Percentiles rank a stretch among this genome's conserved stretches.
phyloP scores from a whole-genome alignment of 805 yeast species.

The Metschnikowia lachancei region DNA sequence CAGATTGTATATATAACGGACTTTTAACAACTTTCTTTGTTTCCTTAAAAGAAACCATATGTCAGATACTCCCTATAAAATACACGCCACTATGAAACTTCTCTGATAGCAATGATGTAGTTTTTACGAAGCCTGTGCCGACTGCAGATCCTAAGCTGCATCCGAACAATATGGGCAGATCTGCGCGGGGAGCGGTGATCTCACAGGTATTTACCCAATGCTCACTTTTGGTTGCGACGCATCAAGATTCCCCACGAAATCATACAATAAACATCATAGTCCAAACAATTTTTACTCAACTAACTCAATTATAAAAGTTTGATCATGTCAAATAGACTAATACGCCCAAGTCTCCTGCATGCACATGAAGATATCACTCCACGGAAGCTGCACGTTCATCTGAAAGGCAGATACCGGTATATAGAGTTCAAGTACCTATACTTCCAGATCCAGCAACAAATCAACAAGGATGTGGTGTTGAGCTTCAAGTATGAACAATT shows the following conservation, averaged over 20 bases:
- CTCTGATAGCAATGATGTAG: no score
- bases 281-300: not conserved
- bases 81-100: no score
- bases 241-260: not conserved
- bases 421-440: conserved; percentile 40
- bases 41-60: no score
- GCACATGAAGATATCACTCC: conserved; percentile 7
- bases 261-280: not conserved
- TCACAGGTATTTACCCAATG: not conserved
- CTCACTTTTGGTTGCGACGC: conserved; percentile 3
- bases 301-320: not conserved
- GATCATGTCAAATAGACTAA: conserved; percentile 1
- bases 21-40: no score
- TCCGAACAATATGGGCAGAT: not conserved
- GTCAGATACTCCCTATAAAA: no score
- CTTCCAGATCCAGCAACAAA: conserved; percentile 40
- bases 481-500: conserved; percentile 51
- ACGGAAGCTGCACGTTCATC: conserved; percentile 6
- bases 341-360: conserved; percentile 1
- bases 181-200: conserved; percentile 1
- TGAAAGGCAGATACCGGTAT: conserved; percentile 20
- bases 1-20: no score
- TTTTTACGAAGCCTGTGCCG: no score
- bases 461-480: conserved; percentile 42
- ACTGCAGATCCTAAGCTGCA: not conserved